Base-by-base conservation (phyloP, 257 asterid genomes). In the Avicennia marina region DNA sequence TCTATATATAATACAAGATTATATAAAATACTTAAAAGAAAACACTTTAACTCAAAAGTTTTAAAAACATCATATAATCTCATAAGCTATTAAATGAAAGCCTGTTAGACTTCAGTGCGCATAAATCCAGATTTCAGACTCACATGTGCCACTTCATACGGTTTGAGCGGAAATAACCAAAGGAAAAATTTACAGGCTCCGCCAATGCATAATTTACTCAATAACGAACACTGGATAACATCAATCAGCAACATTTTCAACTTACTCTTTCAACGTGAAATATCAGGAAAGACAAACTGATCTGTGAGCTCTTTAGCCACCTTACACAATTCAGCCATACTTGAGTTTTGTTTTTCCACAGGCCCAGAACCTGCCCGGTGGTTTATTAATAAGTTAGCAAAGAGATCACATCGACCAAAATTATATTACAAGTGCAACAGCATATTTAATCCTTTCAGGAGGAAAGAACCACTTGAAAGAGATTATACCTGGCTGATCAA, bases 291-390 rank as follows among this genome's bases (percentile, higher is more conserved):
- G 99, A 70, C 57, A 49, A 89, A 93, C 75, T 84, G 83, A 52
- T 89, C 96, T 78, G 79, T 93, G 44, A 82, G 83, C 78, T 86
- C 97, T 79, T 78, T 86, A 34, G 90, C 94, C 58, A 86, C 86
- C 88, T 89, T 89, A 76, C 89, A 93, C 71, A 89, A 62, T 50
- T 93, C 97, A 11, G 97, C 81, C 99, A 93, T 93, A 68, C 85
- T 54, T 62, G 75, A 63, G 47, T 64, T 74, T 81, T 78, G 44
- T 71, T 64, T 68, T 69, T 81, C 89, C 89, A 81, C 39, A 65
- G 40, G 43, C 89, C 89, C 62, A 78, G 89, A 75, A 76, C 70
- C 89, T 81, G 77, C 53, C 55, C 48, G n/a, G n/a, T n/a, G n/a
- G n/a, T n/a, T n/a, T n/a, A 19, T 29, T 18, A 12, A 34, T 20